These are phyloP conservation scores for Fraxinus paxiana DNA, from an alignment of 305 asterid species.

Conservation along the genomic window DNA sequence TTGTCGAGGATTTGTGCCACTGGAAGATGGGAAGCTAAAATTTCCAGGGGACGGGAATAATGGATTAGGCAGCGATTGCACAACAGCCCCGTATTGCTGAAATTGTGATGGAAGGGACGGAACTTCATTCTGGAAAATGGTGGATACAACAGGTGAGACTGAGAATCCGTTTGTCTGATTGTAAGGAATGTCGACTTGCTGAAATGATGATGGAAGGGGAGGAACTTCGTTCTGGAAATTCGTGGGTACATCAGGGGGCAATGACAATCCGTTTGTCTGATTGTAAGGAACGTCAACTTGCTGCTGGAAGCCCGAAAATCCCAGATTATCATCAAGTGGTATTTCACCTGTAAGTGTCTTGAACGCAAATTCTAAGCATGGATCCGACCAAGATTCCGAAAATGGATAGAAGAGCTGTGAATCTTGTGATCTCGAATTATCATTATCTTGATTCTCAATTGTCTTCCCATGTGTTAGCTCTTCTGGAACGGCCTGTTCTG, in stretches of 20 bases:
- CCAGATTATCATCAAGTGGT: slow-evolving; percentile 41
- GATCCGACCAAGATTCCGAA: slow-evolving; percentile 61
- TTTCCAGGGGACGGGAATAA: slow-evolving; percentile 29
- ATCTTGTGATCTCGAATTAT: slow-evolving; percentile 28
- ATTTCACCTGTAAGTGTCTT: slow-evolving; percentile 67
- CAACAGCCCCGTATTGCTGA: slow-evolving; percentile 24
- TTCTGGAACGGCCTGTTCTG: slow-evolving; percentile 22
- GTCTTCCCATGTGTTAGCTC: slow-evolving; percentile 23
- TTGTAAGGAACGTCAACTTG: slow-evolving; percentile 15
- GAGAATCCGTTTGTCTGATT: slow-evolving; percentile 17
- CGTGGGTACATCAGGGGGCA: slow-evolving; percentile 29
- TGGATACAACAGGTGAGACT: slow-evolving; percentile 27
- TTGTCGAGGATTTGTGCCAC: slow-evolving; percentile 30
- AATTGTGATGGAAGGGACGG: slow-evolving; percentile 23
- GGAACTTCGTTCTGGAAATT: slow-evolving; percentile 36
- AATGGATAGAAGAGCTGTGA: slow-evolving; percentile 36
- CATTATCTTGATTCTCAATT: slow-evolving; percentile 28
- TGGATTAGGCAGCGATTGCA: slow-evolving; percentile 26
- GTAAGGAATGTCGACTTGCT: slow-evolving; percentile 16
- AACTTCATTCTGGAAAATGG: slow-evolving; percentile 35
- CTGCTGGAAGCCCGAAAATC: slow-evolving; percentile 31
- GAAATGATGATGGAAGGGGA: slow-evolving; percentile 12
- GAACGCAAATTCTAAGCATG: slow-evolving; percentile 58
- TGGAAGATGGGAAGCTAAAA: slow-evolving; percentile 22
- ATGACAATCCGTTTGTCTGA: slow-evolving; percentile 14